phyloP scores from a whole-genome alignment of 768 basidiomycete genomes.

The Tulasnella sp. region DNA sequence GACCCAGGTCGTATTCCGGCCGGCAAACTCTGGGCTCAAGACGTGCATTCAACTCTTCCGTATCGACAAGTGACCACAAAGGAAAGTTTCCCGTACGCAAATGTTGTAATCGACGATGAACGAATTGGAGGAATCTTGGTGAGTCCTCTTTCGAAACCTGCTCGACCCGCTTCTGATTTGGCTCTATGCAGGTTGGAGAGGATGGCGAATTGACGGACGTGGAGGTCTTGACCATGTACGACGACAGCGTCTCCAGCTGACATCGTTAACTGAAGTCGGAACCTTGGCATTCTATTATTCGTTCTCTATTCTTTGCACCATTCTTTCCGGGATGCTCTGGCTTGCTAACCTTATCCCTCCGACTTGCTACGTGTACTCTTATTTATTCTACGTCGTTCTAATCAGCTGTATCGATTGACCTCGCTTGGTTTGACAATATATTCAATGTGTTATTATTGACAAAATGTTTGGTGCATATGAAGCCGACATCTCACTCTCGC shows the following conservation, averaged over 20 bases:
- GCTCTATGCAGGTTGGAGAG: background rate
- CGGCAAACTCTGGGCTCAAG: background rate
- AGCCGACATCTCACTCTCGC: too few species aligned
- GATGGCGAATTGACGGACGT: constrained; percentile 4
- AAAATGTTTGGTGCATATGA: too few species aligned
- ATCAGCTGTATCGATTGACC: too few species aligned
- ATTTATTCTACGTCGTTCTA: too few species aligned
- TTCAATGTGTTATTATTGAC: too few species aligned
- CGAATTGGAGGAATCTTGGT: constrained; percentile 11
- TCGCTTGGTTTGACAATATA: too few species aligned
- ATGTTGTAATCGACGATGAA: constrained; percentile 13
- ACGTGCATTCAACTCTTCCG: background rate
- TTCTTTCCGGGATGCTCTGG: too few species aligned
- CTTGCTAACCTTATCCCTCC: too few species aligned
- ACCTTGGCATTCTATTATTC: too few species aligned
- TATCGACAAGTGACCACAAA: constrained; percentile 11
- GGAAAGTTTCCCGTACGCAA: constrained; percentile 4
- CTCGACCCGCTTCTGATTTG: background rate
- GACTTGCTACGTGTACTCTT: too few species aligned
- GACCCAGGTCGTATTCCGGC: background rate
- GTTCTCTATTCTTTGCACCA: too few species aligned
- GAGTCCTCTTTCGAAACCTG: background rate
- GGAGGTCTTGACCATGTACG: constrained; percentile 8
- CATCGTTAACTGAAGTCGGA: background rate
- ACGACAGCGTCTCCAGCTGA: background rate